Base-by-base conservation (phyloP, 768 basidiomycete genomes). In the Leccinum rimulosum region DNA sequence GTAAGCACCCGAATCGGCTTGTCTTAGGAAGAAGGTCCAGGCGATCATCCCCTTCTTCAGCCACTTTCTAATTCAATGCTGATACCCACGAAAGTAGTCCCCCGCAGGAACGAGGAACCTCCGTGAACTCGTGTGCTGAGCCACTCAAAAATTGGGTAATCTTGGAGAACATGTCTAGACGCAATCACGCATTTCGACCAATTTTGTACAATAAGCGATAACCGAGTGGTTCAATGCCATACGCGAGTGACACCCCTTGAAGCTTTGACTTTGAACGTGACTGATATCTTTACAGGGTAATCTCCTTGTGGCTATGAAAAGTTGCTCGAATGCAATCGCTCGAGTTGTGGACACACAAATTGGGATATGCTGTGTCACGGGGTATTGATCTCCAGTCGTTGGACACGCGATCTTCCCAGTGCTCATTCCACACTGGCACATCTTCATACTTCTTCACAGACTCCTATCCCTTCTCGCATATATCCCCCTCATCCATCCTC, bases 191-290 rank as follows among this genome's bases (percentile, higher is more conserved):
- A 58, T 55, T 40, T 60, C 60, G 51, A 22, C 63, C 50, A 19
- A 28, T 49, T 63, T 49, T 27, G 62, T 58, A 43, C 19, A 6
- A 45, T 36, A 17, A n/a, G 11, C 51, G 5, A 47, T 71, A 62
- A 47, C 66, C 67, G 61, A 67, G 71, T 60, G 71, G 70, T 64
- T 68, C 68, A 58, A n/a, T 22, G n/a, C 43, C 9, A 9, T 47
- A 25, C 19, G 45, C 45, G 45, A 22, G 45, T 47, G 10, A 12
- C 19, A n/a, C 28, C 25, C 15, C 47, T 36, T 31, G 48, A 40
- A 25, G 54, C 57, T 69, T 63, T 51, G 38, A 64, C 65, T 27
- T 14, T 33, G 12, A n/a, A 33, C n/a, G n/a, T 22, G 66, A 73
- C 65, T 69, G 64, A 64, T 62, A 31, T 43, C 55, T 48, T 59